Conservation (phyloP, 2,329 filamentous ascomycete species). For the Hymenoscyphus albidus region DNA sequence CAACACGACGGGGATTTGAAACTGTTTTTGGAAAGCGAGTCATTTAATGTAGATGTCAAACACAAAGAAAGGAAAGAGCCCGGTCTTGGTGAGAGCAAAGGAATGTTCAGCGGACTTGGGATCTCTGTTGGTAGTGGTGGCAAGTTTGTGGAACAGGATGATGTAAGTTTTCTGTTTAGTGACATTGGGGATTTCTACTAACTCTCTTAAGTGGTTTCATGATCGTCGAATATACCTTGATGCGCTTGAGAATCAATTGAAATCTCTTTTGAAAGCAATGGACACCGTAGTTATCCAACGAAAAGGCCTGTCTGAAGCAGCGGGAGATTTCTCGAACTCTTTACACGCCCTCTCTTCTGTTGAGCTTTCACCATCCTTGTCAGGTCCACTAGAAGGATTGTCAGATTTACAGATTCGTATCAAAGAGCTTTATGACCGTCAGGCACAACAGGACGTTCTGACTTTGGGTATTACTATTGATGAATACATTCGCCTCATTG, state of each 20-base stretch:
- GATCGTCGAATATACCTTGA: conserved; percentile 94
- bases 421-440: conserved; percentile 89
- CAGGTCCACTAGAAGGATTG: conserved; percentile 82
- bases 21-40: conserved; percentile 92
- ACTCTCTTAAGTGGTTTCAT: conserved; percentile 77
- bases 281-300: conserved; percentile 89
- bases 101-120: conserved; percentile 82
- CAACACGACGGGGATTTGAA: conserved; percentile 94
- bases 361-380: conserved; percentile 84
- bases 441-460: conserved; percentile 93
- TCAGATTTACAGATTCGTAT: conserved; percentile 94
- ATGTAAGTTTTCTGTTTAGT: conserved; percentile 55
- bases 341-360: conserved; percentile 90
- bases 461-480: conserved; percentile 97
- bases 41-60: conserved; percentile 95
- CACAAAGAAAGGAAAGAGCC: conserved; percentile 93
- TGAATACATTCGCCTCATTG: conserved; percentile 95
- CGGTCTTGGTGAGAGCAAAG: conserved; percentile 83
- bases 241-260: conserved; percentile 86
- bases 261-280: conserved; percentile 85
- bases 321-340: conserved; percentile 87
- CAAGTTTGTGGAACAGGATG: conserved; percentile 97
- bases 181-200: conserved; percentile 18
- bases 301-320: conserved; percentile 89
- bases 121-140: conserved; percentile 70